Percentiles rank a stretch among this genome's conserved stretches.
Evolutionary conservation across 164 flowering plant species (phyloP).

Genomic region (Aristolochia californica): DNA sequence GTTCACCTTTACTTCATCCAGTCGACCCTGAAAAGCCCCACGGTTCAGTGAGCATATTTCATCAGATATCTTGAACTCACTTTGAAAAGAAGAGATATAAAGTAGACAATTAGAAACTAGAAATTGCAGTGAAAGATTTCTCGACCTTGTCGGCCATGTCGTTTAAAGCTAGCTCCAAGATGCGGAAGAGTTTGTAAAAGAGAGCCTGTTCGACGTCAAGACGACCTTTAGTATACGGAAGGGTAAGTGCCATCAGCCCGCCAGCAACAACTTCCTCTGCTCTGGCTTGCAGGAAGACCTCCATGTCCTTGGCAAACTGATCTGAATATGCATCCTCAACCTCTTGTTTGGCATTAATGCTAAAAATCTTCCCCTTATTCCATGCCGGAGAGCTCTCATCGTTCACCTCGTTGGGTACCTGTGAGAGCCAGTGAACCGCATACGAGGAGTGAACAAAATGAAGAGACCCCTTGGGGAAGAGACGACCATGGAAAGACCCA

Average conservation of each 20-base stretch:
- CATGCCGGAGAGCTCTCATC: constrained; percentile 4
- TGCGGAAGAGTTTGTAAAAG: no score
- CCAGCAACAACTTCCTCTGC: constrained; percentile 14
- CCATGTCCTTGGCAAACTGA: constrained; percentile 15
- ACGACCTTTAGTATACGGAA: no score
- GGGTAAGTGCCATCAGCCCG: constrained; percentile 9
- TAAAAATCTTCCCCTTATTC: constrained; percentile 19
- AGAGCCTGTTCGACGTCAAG: no score
- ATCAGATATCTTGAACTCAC: neutral
- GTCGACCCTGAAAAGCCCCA: constrained; percentile 12
- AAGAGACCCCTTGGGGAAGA: constrained; percentile 20
- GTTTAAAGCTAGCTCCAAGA: no score
- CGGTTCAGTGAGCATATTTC: constrained; percentile 9
- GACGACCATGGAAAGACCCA: constrained; percentile 22
- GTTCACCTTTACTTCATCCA: no score
- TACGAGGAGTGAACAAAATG: constrained; percentile 18
- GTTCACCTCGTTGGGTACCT: constrained; percentile 11
- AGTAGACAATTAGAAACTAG: no score
- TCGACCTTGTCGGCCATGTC: no score
- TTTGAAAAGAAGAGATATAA: neutral
- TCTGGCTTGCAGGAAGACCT: constrained; percentile 10
- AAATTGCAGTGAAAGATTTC: no score
- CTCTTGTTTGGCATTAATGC: neutral
- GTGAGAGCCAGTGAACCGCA: constrained; percentile 24
- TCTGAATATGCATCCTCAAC: constrained; percentile 14